phyloP scores from a whole-genome alignment of 1,284 basidiomycete genomes.

The Trichosporon sp. region DNA sequence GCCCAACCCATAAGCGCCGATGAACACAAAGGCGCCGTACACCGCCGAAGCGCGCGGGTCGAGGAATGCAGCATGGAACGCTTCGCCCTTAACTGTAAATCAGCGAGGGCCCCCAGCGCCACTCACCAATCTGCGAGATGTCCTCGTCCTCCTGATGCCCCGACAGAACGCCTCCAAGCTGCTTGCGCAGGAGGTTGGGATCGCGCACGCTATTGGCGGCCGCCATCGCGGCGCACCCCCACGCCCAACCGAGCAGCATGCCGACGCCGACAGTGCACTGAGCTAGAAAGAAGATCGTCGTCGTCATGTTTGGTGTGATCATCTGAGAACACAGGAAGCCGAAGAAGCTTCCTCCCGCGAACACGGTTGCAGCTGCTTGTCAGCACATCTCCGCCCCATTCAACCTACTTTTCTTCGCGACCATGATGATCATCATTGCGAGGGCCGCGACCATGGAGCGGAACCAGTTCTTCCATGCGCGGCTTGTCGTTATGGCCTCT shows the following conservation, averaged over 20 bases:
- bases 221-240: constrained; percentile 71
- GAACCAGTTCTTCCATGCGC: constrained; percentile 53
- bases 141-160: not conserved
- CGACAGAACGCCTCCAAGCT: not conserved
- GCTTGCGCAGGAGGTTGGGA: constrained; percentile 54
- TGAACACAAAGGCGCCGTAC: constrained; percentile 70
- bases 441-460: constrained; percentile 48
- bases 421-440: constrained; percentile 43
- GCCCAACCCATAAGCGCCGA: constrained; percentile 67
- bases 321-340: constrained; percentile 47
- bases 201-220: constrained; percentile 65
- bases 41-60: constrained; percentile 64
- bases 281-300: constrained; percentile 52
- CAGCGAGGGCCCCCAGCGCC: not conserved
- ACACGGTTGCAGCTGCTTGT: not conserved
- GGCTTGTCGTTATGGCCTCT: constrained; percentile 31
- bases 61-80: constrained; percentile 70
- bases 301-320: constrained; percentile 51
- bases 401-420: constrained; percentile 40
- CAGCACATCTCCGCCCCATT: not conserved
- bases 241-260: constrained; percentile 72
- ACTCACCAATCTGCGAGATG: not conserved
- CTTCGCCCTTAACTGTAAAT: constrained; percentile 56
- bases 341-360: constrained; percentile 39
- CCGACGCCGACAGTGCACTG: constrained; percentile 63